Evolutionary conservation across 2,329 filamentous ascomycete genomes (phyloP), one percentile per base, ranked within the genome.

Genomic region (Lecanoromycetidae sp.): DNA sequence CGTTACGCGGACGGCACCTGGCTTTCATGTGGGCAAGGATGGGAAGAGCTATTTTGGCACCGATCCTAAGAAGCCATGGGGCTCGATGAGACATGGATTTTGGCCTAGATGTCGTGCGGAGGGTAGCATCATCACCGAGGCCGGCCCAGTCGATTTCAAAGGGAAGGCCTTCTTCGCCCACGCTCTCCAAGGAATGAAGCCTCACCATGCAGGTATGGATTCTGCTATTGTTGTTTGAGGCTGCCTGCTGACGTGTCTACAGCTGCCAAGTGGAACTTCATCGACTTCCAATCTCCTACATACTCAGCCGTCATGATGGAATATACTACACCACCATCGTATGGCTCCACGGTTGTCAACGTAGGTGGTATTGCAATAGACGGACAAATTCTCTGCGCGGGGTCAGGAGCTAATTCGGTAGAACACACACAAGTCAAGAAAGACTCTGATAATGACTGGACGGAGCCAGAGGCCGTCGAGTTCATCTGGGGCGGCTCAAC

Each of bases 131-230:
- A 79, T 84, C 54, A 94, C 87, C 51, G 76, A 84, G 58, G 79
- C 86, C 27, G 86, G 87, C 39, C 78, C 83, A 30, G 72, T 94
- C 52, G 82, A 94, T 63, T 80, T 94, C 63, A 82, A 78, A 59
- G 90, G 90, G 48, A 77, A 73, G 53, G 87, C 80, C 26, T 71
- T 93, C 58, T 90, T 87, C 67, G 74, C 82, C 55, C 83, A 91
- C 64, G 88, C 87, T 33, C 70, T 96, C 42, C 91, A 96, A 69
- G 91, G 88, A 63, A 96, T 96, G 90, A 98, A 98, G 75, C 91
- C 91, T 33, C 91, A 98, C 65, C 93, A 98, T 63, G 84, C 87
- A 50, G 88, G 76, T 79, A 69, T 17, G 26, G 13, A 15, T 9
- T 2, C 10, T 19, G n/a, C 25, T 6, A 25, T 45, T n/a, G 17